Evolutionary conservation across 2,329 filamentous ascomycete species (phyloP), one percentile per base, ranked within the genome.

Genomic region (Cercospora brassicicola): DNA sequence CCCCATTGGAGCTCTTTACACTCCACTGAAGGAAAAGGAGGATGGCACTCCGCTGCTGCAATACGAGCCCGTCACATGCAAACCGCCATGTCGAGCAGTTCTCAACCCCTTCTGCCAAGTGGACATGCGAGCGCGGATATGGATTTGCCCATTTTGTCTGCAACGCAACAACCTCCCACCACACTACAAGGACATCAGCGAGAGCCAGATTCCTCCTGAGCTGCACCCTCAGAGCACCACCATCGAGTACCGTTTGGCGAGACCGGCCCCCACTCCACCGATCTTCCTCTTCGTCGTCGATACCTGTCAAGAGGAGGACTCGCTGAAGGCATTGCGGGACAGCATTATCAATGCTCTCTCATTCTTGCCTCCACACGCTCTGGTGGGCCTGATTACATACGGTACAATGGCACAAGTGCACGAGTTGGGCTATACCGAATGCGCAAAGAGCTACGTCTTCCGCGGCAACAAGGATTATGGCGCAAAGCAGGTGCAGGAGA

Each of bases 401-500:
- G 95, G 95, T 70, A 98, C 95, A 53, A 98, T 97, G 93, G 89
- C 93, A 33, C 94, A 97, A 87, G 93, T 99, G 18, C 95, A 99
- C 79, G 95, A 99, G 82, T 92, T 99, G 73, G 95, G 95, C 65
- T 99, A 99, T 79, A 94, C 92, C 65, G 95, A 98, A 81, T 99
- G 95, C 81, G 93, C 95, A 72, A 99, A 98, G 82, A 97, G 94
- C 5, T 99, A 97, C 77, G 95, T 99, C 51, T 99, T 99, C 86
- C 89, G 94, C 66, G 95, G 95, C 45, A 97, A 90, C 85, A 99
- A 98, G 84, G 95, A 99, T 77, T 99, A 99, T 80, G 87, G 90
- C n/a, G 92, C 94, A 64, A 98, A 98, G 83, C 94, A 98, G 79
- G 93, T 99, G n/a, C 94, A 98, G 81, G 95, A 99, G 78, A 99